These are phyloP conservation scores for Fusarium ambrosium DNA, from an alignment of 2,329 filamentous ascomycete genomes.

Conservation along the genomic window DNA sequence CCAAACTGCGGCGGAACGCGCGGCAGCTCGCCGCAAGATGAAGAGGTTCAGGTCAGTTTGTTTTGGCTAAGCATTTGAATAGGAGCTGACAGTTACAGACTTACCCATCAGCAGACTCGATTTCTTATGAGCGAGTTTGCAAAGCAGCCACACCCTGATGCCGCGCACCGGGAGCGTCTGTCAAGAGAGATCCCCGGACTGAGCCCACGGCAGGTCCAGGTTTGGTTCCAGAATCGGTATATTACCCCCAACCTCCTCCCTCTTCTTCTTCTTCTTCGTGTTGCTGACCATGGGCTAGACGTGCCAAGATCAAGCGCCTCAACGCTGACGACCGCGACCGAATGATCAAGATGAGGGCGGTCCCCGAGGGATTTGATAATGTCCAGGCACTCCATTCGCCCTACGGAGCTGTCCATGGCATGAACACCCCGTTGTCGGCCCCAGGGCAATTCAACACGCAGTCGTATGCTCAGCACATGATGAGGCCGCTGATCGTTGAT, in stretches of 20 bases:
- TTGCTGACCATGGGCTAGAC: constrained; percentile 57
- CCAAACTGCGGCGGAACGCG: constrained; percentile 69
- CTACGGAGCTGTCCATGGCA: constrained; percentile 71
- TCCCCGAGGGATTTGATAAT: constrained; percentile 79
- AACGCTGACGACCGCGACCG: constrained; percentile 78
- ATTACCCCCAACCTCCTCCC: constrained; percentile 40
- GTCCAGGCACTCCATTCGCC: constrained; percentile 77
- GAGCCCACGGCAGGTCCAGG: constrained; percentile 92
- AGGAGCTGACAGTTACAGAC: constrained; percentile 66
- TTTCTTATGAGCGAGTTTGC: constrained; percentile 98
- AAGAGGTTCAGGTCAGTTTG: constrained; percentile 81
- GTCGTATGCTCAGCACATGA: constrained; percentile 71
- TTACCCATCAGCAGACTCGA: constrained; percentile 96
- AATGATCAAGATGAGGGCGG: constrained; percentile 79
- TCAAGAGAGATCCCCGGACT: constrained; percentile 92
- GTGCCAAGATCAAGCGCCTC: constrained; percentile 79
- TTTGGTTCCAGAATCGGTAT: constrained; percentile 98
- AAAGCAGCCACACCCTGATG: constrained; percentile 93
- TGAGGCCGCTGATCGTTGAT: constrained; percentile 78
- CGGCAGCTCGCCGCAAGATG: constrained; percentile 74
- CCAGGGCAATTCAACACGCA: constrained; percentile 63
- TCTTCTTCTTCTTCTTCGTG: not conserved
- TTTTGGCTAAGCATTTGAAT: not conserved
- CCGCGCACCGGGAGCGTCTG: constrained; percentile 87
- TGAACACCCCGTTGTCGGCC: constrained; percentile 63